Base-by-base conservation (phyloP, 371 early-diverging fungal species). In the Sporodiniella umbellata region DNA sequence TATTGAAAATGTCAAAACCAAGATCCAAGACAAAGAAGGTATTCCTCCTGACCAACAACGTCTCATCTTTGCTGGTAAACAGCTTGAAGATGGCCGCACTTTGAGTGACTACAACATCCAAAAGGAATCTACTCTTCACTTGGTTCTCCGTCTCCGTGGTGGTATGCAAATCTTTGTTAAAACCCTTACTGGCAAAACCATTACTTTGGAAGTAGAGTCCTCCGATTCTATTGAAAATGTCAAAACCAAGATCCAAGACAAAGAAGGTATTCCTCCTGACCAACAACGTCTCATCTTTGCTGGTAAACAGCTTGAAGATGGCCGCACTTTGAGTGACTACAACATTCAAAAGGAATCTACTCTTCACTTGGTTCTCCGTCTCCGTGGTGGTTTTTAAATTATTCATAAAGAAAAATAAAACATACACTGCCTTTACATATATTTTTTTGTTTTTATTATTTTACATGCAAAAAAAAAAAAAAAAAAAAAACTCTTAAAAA, bases 21-120 rank as follows among this genome's bases (percentile, higher is more conserved):
- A 96, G 86, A 99, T 99, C 54, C 98, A 98, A 75, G 97, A 98
- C 78, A 96, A 98, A 87, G 98, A 62, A 55, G 62, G 90, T 57
- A 99, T 99, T 66, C 98, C 99, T 48, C 98, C 98, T 58, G 98
- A 98, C 76, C 99, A 99, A 84, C 99, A 99, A 81, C 95, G 98
- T 63, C 85, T 98, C 39, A 99, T 99, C 64, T 98, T 99, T 68
- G 97, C 98, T 70, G 99, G 96, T 61, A 98, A 97, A 81, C 98
- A 99, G 80, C 87, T 99, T 46, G 96, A 96, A 75, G 96, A 96
- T 72, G 96, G 94, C 45, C 92, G 94, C 66, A 77, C 80, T 40
- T 78, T 88, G 12, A 78, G 84, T 31, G 88, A 88, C 69, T 88
- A 88, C 69, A 88, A 87, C 75, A 88, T 86, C 77, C 89, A 89